Conservation (phyloP, 2,329 filamentous ascomycete species). For the Aspergillus proliferans region DNA sequence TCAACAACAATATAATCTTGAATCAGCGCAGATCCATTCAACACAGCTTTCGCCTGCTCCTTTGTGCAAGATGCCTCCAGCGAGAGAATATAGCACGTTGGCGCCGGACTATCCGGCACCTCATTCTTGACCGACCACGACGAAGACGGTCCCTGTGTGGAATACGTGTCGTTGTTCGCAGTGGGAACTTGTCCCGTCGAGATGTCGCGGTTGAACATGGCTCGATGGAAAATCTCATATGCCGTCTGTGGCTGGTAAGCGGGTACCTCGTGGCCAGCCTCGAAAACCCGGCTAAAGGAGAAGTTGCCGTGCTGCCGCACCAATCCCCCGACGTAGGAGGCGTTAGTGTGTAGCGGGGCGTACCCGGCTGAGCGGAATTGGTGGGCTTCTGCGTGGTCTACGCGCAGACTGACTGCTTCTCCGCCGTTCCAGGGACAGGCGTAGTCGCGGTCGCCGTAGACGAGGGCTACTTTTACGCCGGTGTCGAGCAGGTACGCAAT, state of each 20-base stretch:
- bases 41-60: conserved; percentile 38
- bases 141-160: conserved; percentile 33
- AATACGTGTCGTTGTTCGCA: conserved; percentile 28
- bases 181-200: conserved; percentile 48
- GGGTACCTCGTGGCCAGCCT: conserved; percentile 46
- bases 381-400: conserved; percentile 40
- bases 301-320: conserved; percentile 46
- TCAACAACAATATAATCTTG: conserved; percentile 42
- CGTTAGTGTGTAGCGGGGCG: conserved; percentile 36
- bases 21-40: conserved; percentile 42
- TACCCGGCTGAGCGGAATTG: conserved; percentile 49
- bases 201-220: conserved; percentile 47
- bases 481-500: conserved; percentile 48
- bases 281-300: conserved; percentile 44
- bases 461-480: conserved; percentile 51
- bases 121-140: conserved; percentile 43
- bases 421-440: conserved; percentile 54
- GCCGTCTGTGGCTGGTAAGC: conserved; percentile 52
- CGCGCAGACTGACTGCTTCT: conserved; percentile 45
- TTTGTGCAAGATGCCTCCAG: conserved; percentile 37
- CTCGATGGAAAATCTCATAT: conserved; percentile 50
- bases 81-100: conserved; percentile 42
- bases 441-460: conserved; percentile 56
- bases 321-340: conserved; percentile 39
- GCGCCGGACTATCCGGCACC: conserved; percentile 33